A percentile compares a stretch with the other conserved stretches of the same genome.
Evolutionary conservation across 2,329 filamentous ascomycete species (phyloP).

Genomic region (Hypoxylon sp.): DNA sequence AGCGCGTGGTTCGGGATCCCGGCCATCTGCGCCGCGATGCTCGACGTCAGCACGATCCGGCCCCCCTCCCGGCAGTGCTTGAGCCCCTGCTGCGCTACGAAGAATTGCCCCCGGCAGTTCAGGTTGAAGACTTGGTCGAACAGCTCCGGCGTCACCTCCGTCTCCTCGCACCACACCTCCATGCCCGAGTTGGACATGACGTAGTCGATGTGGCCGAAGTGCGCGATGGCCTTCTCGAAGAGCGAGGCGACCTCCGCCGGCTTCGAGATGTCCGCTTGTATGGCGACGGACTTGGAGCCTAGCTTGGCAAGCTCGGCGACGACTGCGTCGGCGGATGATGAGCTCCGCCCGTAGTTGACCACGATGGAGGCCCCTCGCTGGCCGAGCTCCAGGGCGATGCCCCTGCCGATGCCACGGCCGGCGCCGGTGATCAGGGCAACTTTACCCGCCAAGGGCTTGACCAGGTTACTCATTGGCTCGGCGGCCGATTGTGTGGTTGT

Average conservation of each 20-base stretch:
- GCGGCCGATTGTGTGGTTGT: slow-evolving; percentile 29
- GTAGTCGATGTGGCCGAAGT: slow-evolving; percentile 79
- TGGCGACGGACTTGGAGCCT: slow-evolving; percentile 69
- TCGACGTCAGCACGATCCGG: slow-evolving; percentile 79
- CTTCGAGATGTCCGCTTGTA: slow-evolving; percentile 76
- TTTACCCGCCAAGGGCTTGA: slow-evolving; percentile 63
- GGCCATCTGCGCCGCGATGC: slow-evolving; percentile 75
- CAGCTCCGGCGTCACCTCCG: slow-evolving; percentile 78
- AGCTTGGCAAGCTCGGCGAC: slow-evolving; percentile 69
- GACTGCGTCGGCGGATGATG: slow-evolving; percentile 68
- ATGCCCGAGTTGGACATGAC: slow-evolving; percentile 81
- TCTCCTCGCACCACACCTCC: slow-evolving; percentile 78
- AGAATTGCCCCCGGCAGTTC: slow-evolving; percentile 81
- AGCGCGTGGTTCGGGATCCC: slow-evolving; percentile 79
- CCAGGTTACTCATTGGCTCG: slow-evolving; percentile 50
- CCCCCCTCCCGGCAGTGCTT: slow-evolving; percentile 79
- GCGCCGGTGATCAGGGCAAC: slow-evolving; percentile 75
- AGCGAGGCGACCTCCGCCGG: slow-evolving; percentile 72
- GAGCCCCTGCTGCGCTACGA: slow-evolving; percentile 82
- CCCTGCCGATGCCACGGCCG: slow-evolving; percentile 76
- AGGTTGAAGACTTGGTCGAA: slow-evolving; percentile 81
- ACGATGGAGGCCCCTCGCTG: slow-evolving; percentile 75
- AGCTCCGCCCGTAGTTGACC: slow-evolving; percentile 75
- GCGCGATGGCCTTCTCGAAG: slow-evolving; percentile 74
- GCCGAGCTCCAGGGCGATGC: slow-evolving; percentile 77